Conservation (phyloP, 495 filamentous ascomycete genomes). For the Thozetella sp. region DNA sequence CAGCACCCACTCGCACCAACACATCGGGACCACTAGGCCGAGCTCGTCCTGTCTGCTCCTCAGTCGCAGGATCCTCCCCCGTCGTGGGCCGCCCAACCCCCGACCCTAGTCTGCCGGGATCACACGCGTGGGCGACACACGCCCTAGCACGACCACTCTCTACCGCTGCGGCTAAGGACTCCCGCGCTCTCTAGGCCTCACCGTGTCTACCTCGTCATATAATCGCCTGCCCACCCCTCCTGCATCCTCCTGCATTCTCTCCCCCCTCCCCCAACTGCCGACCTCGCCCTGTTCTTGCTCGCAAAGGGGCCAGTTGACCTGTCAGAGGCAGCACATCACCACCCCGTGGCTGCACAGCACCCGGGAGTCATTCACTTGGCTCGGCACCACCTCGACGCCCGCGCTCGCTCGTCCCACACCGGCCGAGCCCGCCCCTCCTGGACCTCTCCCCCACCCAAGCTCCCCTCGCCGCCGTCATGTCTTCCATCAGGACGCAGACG, state of each 20-base stretch:
- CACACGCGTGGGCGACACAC: neutral
- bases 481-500: slow-evolving; percentile 42
- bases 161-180: no score
- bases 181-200: slow-evolving; percentile 23
- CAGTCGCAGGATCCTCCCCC: slow-evolving; percentile 14
- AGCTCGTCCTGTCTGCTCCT: slow-evolving; percentile 18
- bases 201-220: slow-evolving; percentile 34
- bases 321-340: slow-evolving; percentile 28
- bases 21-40: slow-evolving; percentile 23
- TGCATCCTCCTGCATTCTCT: slow-evolving; percentile 22
- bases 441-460: slow-evolving; percentile 2
- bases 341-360: slow-evolving; percentile 36
- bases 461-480: slow-evolving; percentile 10
- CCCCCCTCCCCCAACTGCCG: slow-evolving; percentile 32
- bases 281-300: slow-evolving; percentile 25
- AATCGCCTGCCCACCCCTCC: slow-evolving; percentile 34
- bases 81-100: neutral
- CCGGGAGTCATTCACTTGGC: slow-evolving; percentile 45
- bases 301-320: slow-evolving; percentile 34
- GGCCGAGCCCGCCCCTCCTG: neutral
- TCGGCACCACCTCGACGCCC: slow-evolving; percentile 18
- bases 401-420: neutral
- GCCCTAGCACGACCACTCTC: neutral
- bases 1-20: neutral
- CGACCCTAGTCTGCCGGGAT: neutral